Evolutionary conservation across 2,329 filamentous ascomycete species (phyloP), one percentile per base, ranked within the genome.

Genomic region (Fusarium zealandicum): DNA sequence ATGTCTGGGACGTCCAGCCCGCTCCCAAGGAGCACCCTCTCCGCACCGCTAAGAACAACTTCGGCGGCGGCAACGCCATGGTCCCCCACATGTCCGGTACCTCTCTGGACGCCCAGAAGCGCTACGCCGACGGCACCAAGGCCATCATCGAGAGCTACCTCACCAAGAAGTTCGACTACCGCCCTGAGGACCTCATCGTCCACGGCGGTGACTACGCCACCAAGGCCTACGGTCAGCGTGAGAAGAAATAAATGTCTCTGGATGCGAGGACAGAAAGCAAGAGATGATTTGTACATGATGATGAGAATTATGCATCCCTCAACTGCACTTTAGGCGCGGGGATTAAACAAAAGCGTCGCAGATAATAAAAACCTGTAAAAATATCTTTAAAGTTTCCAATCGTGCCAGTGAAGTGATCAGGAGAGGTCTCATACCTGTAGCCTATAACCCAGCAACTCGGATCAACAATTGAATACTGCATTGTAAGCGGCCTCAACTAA

Each of bases 71-170:
- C 73, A 98, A 98, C 80, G 95, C 93, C 79, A 99, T 95, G 90
- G 93, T 97, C 56, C 92, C 95, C 51, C 95, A 98, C 87, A 96
- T 98, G 92, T 96, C 92, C 11, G 95, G 95, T 73, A 98, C 93
- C 54, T 96, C 93, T n/a, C 89, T 99, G 73, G 95, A 99, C 74
- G 95, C 95, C 54, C 95, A 99, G 84, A 88, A 91, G 80, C 87
- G 92, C 65, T 96, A 96, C 74, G 91, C 92, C 70, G 82, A 88
- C 63, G 92, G 92, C 69, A 90, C 86, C 76, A 96, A 97, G 89
- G 77, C 82, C 65, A 98, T 99, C 73, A 82, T 99, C 56, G 83
- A 93, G 64, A 92, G 88, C 78, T 99, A 98, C 84, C 90, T 96
- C 75, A 85, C 82, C 65, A 93, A 93, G 69, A 88, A 86, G 73